Evolutionary conservation across 2,329 filamentous ascomycete species (phyloP), one percentile per base, ranked within the genome.

Genomic region (Neospermospora avenae): DNA sequence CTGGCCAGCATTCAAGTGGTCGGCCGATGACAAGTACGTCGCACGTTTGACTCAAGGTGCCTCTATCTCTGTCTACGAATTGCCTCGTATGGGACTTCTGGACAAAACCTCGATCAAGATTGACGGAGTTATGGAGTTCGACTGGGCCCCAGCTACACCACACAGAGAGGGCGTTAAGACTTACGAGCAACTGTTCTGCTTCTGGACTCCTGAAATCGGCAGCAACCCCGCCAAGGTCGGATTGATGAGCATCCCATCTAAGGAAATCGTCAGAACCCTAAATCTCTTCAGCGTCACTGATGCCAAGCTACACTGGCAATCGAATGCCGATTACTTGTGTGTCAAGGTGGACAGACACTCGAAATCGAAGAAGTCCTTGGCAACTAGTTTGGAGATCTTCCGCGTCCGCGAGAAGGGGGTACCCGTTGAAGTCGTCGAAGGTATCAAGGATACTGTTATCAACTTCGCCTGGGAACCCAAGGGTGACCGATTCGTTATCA

Each of bases 1-100:
- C 73, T 99, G 95, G 95, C 95, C 95, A 24, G 93, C 93, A 2
- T 99, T 99, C 86, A 99, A 99, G 80, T 99, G 95, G 95, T 98
- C 95, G 31, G 82, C 95, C 3, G 95, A 99, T 73, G 92, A 97
- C 78, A 95, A 96, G 76, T 99, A 96, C 74, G 93, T 98, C 63
- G 95, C 95, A 22, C 87, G 95, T 64, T 86, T 98, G 80, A 91
- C 87, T 63, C 92, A 91, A 66, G 90, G 89, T 67, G 85, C 92
- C 68, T 91, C 90, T 58, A 96, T 99, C 72, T 95, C 91, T 55
- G 85, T 96, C 70, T 96, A 96, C 75, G 91, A 96, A 75, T 80
- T 92, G 14, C 92, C 92, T 44, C 84, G 87, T 71, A 96, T 96
- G 92, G 90, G 89, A 73, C 83, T 96, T 49, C 82, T 96, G 63